Evolutionary conservation across 192 early-diverging fungal species (phyloP).

Genomic region (Coemansia asiatica): DNA sequence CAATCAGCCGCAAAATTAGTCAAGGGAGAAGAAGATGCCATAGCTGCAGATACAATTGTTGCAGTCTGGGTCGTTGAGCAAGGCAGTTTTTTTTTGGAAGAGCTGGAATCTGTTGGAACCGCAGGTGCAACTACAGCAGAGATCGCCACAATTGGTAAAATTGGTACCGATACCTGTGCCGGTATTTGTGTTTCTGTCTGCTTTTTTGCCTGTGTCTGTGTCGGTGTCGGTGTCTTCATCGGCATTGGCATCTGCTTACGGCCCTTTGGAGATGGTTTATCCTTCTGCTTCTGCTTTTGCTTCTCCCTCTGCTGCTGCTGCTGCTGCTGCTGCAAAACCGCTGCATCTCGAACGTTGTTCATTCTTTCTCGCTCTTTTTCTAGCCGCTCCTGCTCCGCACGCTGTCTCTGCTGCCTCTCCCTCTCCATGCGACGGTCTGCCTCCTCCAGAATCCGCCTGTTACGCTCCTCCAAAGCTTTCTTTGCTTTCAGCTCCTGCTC

Average conservation of each 20-base stretch:
- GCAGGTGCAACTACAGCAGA: background rate
- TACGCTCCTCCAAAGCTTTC: conserved; percentile 47
- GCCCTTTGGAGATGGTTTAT: background rate
- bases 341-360: background rate
- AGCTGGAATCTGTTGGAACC: background rate
- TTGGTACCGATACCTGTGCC: too few relatives aligned
- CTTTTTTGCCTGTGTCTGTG: too few relatives aligned
- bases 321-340: conserved; percentile 11
- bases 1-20: background rate
- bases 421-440: conserved; percentile 43
- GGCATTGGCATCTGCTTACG: background rate
- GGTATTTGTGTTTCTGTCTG: too few relatives aligned
- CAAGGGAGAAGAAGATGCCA: background rate
- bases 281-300: conserved; percentile 6
- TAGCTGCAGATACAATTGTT: background rate
- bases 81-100: background rate
- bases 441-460: conserved; percentile 43
- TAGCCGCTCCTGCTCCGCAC: conserved; percentile 20
- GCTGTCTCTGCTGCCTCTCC: conserved; percentile 25
- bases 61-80: background rate
- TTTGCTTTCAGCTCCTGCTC: conserved; percentile 20
- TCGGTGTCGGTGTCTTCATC: background rate
- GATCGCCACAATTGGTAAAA: background rate
- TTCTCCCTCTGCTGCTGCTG: conserved; percentile 6
- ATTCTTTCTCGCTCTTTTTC: conserved; percentile 7